Evolutionary conservation across 805 yeast genomes (phyloP).

Genomic region (Ogataea trehaloabstinens): DNA sequence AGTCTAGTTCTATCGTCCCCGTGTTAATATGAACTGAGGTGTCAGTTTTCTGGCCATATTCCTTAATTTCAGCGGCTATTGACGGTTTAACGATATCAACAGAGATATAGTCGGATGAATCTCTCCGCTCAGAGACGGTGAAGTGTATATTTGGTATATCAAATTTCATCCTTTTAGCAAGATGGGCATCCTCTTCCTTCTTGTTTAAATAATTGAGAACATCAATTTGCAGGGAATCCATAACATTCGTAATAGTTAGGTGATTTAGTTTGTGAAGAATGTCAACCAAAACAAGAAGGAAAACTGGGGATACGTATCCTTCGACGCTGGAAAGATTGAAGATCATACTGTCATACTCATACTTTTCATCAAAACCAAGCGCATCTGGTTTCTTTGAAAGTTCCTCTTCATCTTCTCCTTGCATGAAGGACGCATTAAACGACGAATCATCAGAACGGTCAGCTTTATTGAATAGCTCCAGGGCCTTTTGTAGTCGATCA

Average conservation of each 20-base stretch:
- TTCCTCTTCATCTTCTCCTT: neutral
- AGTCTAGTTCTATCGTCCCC: constrained; percentile 12
- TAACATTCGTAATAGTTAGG: constrained; percentile 43
- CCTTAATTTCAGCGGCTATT: constrained; percentile 29
- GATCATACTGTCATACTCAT: constrained; percentile 54
- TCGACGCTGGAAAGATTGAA: constrained; percentile 53
- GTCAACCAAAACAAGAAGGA: constrained; percentile 17
- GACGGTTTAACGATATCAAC: constrained; percentile 37
- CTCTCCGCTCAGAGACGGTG: constrained; percentile 15
- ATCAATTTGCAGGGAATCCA: constrained; percentile 66
- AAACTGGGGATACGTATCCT: constrained; percentile 44
- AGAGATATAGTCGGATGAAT: constrained; percentile 26
- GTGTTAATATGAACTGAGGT: constrained; percentile 7
- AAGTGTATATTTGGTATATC: constrained; percentile 43
- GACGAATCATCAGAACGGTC: constrained; percentile 9
- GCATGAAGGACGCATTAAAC: neutral
- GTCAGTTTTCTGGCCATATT: constrained; percentile 4
- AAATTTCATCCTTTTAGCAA: constrained; percentile 44
- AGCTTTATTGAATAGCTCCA: constrained; percentile 10
- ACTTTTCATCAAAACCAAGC: constrained; percentile 34
- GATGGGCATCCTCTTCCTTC: constrained; percentile 20
- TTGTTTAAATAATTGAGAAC: constrained; percentile 43
- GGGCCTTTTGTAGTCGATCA: constrained; percentile 11
- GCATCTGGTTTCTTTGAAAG: constrained; percentile 1
- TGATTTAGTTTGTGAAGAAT: constrained; percentile 39